Evolutionary conservation across 768 basidiomycete species (phyloP).

Genomic region (Chalciporus sphaerocephalus): DNA sequence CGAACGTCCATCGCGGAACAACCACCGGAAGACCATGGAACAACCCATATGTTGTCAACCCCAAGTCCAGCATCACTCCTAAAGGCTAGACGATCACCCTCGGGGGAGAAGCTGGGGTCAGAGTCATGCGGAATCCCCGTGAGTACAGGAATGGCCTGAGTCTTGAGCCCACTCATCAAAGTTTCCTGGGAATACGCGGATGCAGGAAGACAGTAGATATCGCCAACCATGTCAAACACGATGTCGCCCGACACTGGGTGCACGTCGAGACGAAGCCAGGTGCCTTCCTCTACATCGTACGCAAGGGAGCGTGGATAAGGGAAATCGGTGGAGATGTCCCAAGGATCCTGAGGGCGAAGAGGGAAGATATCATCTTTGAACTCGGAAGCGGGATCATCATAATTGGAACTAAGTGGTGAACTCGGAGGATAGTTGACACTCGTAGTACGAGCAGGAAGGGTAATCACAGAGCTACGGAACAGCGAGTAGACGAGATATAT

Average conservation of each 20-base stretch:
- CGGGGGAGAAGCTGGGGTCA: slow-evolving; percentile 69
- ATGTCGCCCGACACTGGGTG: slow-evolving; percentile 67
- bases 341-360: slow-evolving; percentile 47
- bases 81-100: slow-evolving; percentile 60
- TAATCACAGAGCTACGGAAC: slow-evolving; percentile 7
- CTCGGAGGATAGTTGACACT: slow-evolving; percentile 2
- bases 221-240: slow-evolving; percentile 71
- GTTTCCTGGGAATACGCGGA: slow-evolving; percentile 32
- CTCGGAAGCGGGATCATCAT: slow-evolving; percentile 36
- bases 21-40: slow-evolving; percentile 50
- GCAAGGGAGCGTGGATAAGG: slow-evolving; percentile 60
- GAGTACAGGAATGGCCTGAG: slow-evolving; percentile 54
- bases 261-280: slow-evolving; percentile 72
- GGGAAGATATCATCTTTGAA: slow-evolving; percentile 61
- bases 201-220: slow-evolving; percentile 66
- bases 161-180: slow-evolving; percentile 19
- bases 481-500: slow-evolving; percentile 19
- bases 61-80: slow-evolving; percentile 70
- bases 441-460: not conserved
- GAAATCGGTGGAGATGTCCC: slow-evolving; percentile 77
- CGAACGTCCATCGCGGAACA: slow-evolving; percentile 58
- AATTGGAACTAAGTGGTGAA: slow-evolving; percentile 5
- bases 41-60: slow-evolving; percentile 72
- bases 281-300: slow-evolving; percentile 70
- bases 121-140: slow-evolving; percentile 65